Conservation (phyloP, 2,329 filamentous ascomycete genomes). For the Rhynchosporium secalis region DNA sequence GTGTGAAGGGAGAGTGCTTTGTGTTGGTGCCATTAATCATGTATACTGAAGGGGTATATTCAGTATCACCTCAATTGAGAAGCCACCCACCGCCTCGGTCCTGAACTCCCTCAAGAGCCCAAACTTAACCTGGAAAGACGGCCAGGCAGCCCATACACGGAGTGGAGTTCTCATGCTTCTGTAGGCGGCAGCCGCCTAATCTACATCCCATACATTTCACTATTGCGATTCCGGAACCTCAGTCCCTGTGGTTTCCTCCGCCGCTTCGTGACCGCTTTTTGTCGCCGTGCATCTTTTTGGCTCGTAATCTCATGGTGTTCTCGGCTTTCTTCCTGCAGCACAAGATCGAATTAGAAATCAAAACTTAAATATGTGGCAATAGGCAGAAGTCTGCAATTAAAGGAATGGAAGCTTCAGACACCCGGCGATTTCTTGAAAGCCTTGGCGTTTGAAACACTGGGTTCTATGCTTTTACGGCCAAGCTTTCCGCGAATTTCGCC, state of each 20-base stretch:
- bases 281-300: constrained; percentile 39
- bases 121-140: background rate
- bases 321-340: constrained; percentile 35
- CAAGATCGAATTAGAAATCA: constrained; percentile 17
- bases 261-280: constrained; percentile 37
- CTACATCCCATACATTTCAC: background rate
- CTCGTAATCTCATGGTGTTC: constrained; percentile 35
- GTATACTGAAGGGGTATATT: background rate
- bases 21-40: background rate
- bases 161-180: background rate
- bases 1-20: background rate
- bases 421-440: background rate
- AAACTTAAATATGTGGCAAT: background rate
- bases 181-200: background rate
- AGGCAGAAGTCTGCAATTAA: background rate
- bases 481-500: background rate
- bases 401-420: background rate
- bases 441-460: background rate
- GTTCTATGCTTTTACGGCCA: background rate
- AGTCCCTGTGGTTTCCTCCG: constrained; percentile 12
- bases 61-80: background rate
- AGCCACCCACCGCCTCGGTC: background rate
- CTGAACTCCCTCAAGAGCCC: background rate
- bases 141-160: too few species aligned
- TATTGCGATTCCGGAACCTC: background rate